Percentiles rank a stretch among this genome's conserved stretches.
Conservation (phyloP, 352 stramenopile species). For the Globisporangium echinulatum region DNA sequence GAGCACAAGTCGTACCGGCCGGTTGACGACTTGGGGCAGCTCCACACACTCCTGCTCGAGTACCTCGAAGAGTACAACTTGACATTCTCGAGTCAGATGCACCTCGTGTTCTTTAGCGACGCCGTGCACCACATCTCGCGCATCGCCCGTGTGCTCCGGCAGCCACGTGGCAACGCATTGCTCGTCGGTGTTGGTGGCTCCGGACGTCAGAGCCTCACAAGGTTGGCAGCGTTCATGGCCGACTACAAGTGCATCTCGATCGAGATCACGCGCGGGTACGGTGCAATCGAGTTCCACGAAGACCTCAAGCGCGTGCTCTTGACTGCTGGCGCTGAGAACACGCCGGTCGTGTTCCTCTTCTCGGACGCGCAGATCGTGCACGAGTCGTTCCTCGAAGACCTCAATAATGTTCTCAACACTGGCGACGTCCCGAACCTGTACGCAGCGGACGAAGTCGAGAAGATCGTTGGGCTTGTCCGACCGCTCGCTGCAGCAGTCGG, state of each 20-base stretch:
- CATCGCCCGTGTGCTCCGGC: constrained; percentile 89
- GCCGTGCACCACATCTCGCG: constrained; percentile 92
- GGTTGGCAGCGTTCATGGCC: constrained; percentile 88
- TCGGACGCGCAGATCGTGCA: constrained; percentile 91
- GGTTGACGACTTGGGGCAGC: constrained; percentile 54
- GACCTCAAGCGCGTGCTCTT: constrained; percentile 91
- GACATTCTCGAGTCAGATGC: constrained; percentile 89
- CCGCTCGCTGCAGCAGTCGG: constrained; percentile 68
- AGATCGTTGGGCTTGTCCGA: constrained; percentile 83
- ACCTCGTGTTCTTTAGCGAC: constrained; percentile 94
- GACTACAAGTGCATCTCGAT: constrained; percentile 91
- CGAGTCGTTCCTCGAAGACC: constrained; percentile 92
- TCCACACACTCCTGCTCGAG: constrained; percentile 79
- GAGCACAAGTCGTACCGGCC: constrained; percentile 73
- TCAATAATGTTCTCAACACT: constrained; percentile 94
- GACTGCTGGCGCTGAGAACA: constrained; percentile 80
- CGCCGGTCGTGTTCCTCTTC: constrained; percentile 90
- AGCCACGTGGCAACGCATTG: constrained; percentile 89
- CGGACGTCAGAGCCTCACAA: constrained; percentile 87
- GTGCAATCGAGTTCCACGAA: constrained; percentile 88
- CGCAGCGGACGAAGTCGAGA: constrained; percentile 86
- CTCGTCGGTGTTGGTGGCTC: constrained; percentile 90
- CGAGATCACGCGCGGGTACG: constrained; percentile 91
- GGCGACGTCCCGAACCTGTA: constrained; percentile 93
- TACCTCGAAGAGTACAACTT: constrained; percentile 95